These are phyloP conservation scores for Eremomyces bilateralis DNA, from an alignment of 495 filamentous ascomycete species.

Conservation along the genomic window DNA sequence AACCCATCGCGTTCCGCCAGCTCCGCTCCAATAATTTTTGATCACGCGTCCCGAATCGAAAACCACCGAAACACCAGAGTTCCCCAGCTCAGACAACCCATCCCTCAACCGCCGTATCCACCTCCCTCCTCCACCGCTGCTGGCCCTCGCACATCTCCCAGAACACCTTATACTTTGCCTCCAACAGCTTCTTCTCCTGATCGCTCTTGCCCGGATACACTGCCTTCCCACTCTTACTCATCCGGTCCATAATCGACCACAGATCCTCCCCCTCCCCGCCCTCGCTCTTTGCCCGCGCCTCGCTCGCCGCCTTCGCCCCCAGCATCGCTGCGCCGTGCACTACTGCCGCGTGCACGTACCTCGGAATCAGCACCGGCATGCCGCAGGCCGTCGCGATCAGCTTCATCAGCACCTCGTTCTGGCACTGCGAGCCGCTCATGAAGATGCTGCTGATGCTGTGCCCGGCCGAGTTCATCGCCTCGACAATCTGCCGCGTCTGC, in stretches of 20 bases:
- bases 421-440: slow-evolving; percentile 95
- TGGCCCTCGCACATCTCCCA: slow-evolving; percentile 22
- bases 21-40: too few relatives aligned
- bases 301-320: slow-evolving; percentile 73
- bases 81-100: too few relatives aligned
- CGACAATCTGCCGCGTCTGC: slow-evolving; percentile 87
- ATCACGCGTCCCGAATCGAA: too few relatives aligned
- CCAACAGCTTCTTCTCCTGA: slow-evolving; percentile 58
- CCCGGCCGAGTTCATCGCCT: slow-evolving; percentile 70
- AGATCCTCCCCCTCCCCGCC: slow-evolving; percentile 65
- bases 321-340: slow-evolving; percentile 94
- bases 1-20: too few relatives aligned
- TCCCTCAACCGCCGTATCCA: slow-evolving; percentile 23
- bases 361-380: slow-evolving; percentile 79
- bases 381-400: slow-evolving; percentile 77
- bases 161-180: slow-evolving; percentile 60
- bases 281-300: slow-evolving; percentile 21
- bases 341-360: slow-evolving; percentile 87
- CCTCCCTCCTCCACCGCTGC: slow-evolving; percentile 15
- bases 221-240: slow-evolving; percentile 81
- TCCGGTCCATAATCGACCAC: slow-evolving; percentile 93
- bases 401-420: slow-evolving; percentile 76
- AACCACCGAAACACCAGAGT: too few relatives aligned
- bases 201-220: slow-evolving; percentile 46
- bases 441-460: slow-evolving; percentile 81